Conservation (phyloP, 306 rosid species). For the Vigna angularis region DNA sequence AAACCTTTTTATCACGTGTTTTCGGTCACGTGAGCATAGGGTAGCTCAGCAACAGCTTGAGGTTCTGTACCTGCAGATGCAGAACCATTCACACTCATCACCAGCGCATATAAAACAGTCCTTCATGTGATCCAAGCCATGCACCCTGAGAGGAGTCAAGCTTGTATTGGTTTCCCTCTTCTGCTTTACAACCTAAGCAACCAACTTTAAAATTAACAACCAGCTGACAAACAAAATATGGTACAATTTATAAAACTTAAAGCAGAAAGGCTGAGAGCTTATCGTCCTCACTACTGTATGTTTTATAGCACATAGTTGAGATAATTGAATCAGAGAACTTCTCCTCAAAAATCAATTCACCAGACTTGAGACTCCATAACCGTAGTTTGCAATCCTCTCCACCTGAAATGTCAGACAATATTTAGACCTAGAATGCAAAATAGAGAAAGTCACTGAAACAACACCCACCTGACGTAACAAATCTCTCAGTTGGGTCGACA, state of each 20-base stretch:
- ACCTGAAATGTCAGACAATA: constrained; percentile 57
- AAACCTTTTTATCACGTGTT: not conserved
- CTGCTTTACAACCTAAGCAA: constrained; percentile 45
- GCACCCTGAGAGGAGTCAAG: constrained; percentile 56
- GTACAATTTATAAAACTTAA: constrained; percentile 10
- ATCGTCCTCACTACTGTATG: constrained; percentile 39
- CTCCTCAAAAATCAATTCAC: constrained; percentile 88
- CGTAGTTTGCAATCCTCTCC: constrained; percentile 91
- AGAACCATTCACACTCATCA: constrained; percentile 34
- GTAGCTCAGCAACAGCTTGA: not conserved
- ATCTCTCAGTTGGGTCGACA: constrained; percentile 85
- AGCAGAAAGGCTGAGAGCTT: constrained; percentile 31
- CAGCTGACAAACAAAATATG: not conserved
- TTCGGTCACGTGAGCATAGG: not conserved
- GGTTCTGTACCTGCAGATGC: not conserved
- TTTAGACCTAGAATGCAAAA: constrained; percentile 23
- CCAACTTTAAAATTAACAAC: constrained; percentile 33
- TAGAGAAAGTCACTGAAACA: constrained; percentile 28
- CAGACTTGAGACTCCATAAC: constrained; percentile 86
- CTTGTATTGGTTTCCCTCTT: constrained; percentile 40
- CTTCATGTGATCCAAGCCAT: constrained; percentile 86
- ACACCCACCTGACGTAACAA: constrained; percentile 73
- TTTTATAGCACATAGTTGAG: constrained; percentile 74
- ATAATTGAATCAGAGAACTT: constrained; percentile 65
- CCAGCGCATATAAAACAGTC: constrained; percentile 76